Evolutionary conservation across 2,329 filamentous ascomycete genomes (phyloP).

Genomic region (Verticillium nonalfalfae): DNA sequence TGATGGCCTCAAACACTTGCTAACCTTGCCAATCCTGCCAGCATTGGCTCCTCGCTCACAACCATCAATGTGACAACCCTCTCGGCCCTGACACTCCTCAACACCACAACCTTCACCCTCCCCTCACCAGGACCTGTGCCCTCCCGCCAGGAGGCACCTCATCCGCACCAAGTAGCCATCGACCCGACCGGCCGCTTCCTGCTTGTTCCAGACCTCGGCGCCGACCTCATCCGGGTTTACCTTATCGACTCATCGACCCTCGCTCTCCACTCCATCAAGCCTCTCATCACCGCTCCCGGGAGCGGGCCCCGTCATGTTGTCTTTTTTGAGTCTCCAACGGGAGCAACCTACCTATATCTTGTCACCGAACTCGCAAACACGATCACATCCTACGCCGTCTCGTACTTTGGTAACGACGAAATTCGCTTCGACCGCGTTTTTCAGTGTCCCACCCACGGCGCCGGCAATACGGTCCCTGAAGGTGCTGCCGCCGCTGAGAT

Average conservation of each 20-base stretch:
- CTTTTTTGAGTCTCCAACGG: conserved; percentile 40
- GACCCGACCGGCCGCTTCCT: conserved; percentile 61
- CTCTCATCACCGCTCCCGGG: conserved; percentile 39
- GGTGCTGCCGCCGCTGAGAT: conserved; percentile 49
- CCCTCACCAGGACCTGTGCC: conserved; percentile 27
- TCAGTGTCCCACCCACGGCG: conserved; percentile 40
- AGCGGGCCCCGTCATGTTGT: conserved; percentile 59
- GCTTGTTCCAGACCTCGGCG: conserved; percentile 59
- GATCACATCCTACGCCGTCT: conserved; percentile 49
- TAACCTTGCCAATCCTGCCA: conserved; percentile 10
- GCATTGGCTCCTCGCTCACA: conserved; percentile 33
- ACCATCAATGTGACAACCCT: conserved; percentile 36
- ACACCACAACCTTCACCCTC: conserved; percentile 33
- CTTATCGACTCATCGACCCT: conserved; percentile 42
- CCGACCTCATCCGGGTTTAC: conserved; percentile 55
- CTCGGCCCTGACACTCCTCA: conserved; percentile 23
- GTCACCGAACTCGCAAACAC: conserved; percentile 55
- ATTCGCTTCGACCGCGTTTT: conserved; percentile 41
- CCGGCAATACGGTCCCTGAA: conserved; percentile 29
- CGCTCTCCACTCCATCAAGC: conserved; percentile 27
- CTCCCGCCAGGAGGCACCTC: conserved; percentile 48
- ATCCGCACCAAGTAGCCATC: conserved; percentile 58
- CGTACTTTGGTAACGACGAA: conserved; percentile 35
- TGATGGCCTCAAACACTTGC: neutral
- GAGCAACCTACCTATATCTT: conserved; percentile 50